These are phyloP conservation scores for Botrytis hyacinthi DNA, from an alignment of 2,329 filamentous ascomycete species.

Conservation along the genomic window DNA sequence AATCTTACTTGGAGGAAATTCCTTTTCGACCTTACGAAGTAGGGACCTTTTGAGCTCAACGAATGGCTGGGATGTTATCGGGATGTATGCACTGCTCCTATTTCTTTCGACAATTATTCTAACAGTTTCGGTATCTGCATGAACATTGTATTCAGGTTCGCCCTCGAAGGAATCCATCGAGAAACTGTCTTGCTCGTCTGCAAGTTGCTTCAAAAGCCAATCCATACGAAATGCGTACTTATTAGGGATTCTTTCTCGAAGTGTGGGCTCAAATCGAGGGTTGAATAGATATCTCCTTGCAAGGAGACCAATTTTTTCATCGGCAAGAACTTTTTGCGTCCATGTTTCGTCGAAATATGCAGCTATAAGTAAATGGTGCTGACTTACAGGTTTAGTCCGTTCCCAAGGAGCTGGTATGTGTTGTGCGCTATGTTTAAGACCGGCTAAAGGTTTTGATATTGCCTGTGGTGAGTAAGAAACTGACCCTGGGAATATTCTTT, in stretches of 20 bases:
- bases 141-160: background rate
- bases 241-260: slow-evolving; percentile 1
- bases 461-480: background rate
- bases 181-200: background rate
- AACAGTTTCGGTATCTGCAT: background rate
- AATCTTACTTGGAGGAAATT: background rate
- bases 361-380: background rate
- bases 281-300: slow-evolving; percentile 4
- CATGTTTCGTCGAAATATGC: slow-evolving; percentile 15
- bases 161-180: background rate
- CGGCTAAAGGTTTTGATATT: background rate
- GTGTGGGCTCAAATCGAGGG: slow-evolving; percentile 9
- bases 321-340: slow-evolving; percentile 4
- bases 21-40: background rate
- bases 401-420: background rate
- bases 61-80: slow-evolving; percentile 13
- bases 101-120: background rate
- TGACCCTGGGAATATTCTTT: background rate
- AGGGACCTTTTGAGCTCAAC: background rate
- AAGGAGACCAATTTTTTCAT: background rate
- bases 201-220: slow-evolving; percentile 5
- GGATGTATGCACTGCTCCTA: slow-evolving; percentile 5
- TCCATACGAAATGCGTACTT: slow-evolving; percentile 5
- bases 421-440: background rate
- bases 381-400: background rate